Evolutionary conservation across 306 rosid species (phyloP).

Genomic region (Carpinus fangiana): DNA sequence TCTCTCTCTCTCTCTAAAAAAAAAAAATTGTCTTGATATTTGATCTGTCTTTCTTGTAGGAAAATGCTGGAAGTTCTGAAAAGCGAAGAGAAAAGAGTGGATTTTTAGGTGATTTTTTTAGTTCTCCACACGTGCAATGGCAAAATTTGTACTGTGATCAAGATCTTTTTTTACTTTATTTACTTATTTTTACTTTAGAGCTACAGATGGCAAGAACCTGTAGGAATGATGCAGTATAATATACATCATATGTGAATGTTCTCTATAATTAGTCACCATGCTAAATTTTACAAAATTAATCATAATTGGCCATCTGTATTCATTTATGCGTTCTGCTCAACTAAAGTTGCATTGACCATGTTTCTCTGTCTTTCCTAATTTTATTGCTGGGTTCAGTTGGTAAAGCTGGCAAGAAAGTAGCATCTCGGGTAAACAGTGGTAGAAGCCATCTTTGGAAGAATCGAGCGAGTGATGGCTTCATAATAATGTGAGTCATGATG

Average conservation of each 20-base stretch:
- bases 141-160: slow-evolving; percentile 10
- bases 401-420: slow-evolving; percentile 40
- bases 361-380: background rate
- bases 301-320: background rate
- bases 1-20: background rate
- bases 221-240: background rate
- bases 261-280: background rate
- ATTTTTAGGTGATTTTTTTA: slow-evolving; percentile 30
- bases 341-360: background rate
- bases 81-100: slow-evolving; percentile 36
- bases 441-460: slow-evolving; percentile 52
- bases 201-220: background rate
- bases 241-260: background rate
- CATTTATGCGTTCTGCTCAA: background rate
- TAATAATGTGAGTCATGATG: slow-evolving; percentile 58
- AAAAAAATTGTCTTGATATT: slow-evolving; percentile 7
- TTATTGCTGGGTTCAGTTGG: slow-evolving; percentile 43
- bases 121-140: slow-evolving; percentile 20
- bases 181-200: background rate
- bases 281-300: background rate
- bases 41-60: slow-evolving; percentile 43
- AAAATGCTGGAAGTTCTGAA: slow-evolving; percentile 49
- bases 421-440: slow-evolving; percentile 37
- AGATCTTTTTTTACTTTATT: slow-evolving; percentile 12
- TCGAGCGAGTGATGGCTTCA: slow-evolving; percentile 71